Evolutionary conservation across 495 filamentous ascomycete species (phyloP).

Genomic region (Annulohypoxylon nitens): DNA sequence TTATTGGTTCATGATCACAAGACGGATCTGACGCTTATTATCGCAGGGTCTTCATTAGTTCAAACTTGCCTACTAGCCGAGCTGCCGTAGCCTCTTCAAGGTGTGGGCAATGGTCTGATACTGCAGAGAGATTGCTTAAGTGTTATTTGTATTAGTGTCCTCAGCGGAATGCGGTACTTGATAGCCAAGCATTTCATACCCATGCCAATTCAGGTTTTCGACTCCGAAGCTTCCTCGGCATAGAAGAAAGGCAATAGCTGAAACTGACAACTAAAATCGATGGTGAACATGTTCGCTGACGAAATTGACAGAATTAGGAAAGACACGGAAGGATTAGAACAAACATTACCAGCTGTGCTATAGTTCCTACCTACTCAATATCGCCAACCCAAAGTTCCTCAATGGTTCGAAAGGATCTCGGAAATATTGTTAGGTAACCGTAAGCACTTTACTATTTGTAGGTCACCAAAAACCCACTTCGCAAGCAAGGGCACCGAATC

Average conservation of each 20-base stretch:
- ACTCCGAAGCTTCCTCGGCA: slow-evolving; percentile 24
- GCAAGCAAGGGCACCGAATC: slow-evolving; percentile 7
- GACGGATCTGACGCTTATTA: slow-evolving; percentile 36
- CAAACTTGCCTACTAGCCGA: slow-evolving; percentile 16
- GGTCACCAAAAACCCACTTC: slow-evolving; percentile 9
- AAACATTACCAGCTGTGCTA: background rate
- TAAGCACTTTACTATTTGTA: slow-evolving; percentile 34
- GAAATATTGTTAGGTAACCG: slow-evolving; percentile 20
- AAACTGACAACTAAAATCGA: slow-evolving; percentile 15
- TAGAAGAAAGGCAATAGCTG: slow-evolving; percentile 9
- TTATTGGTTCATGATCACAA: slow-evolving; percentile 27
- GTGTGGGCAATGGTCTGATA: slow-evolving; percentile 43
- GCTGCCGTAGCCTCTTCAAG: slow-evolving; percentile 16
- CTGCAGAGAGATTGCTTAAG: slow-evolving; percentile 21
- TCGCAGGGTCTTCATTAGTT: slow-evolving; percentile 27
- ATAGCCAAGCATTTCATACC: slow-evolving; percentile 22
- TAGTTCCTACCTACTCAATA: slow-evolving; percentile 12
- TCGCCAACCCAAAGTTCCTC: slow-evolving; percentile 2
- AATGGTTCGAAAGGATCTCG: slow-evolving; percentile 16
- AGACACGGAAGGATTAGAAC: slow-evolving; percentile 20
- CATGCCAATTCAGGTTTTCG: slow-evolving; percentile 13
- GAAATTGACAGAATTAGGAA: slow-evolving; percentile 14
- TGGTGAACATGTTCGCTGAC: slow-evolving; percentile 7
- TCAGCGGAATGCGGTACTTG: slow-evolving; percentile 21
- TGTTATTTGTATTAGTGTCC: background rate